These are phyloP conservation scores for Tetrahymena elliotti DNA, from an alignment of 73 alveolate species.

Conservation along the genomic window DNA sequence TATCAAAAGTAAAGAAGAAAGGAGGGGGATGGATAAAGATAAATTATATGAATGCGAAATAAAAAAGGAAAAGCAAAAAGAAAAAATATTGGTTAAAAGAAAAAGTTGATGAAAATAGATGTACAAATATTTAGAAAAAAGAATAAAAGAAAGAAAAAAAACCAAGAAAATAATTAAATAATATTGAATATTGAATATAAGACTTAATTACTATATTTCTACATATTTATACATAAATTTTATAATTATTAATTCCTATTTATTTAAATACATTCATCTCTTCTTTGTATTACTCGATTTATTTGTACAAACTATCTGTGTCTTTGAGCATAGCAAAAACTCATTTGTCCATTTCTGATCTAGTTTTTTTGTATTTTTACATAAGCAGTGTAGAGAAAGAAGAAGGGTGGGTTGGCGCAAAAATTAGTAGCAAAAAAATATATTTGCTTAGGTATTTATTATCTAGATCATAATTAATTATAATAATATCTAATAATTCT, in stretches of 20 bases:
- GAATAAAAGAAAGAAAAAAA: neutral
- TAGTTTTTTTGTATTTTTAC: neutral
- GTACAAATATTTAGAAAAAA: neutral
- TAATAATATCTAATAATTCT: no score
- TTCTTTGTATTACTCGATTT: neutral
- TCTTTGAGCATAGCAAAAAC: no score
- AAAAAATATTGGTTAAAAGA: neutral
- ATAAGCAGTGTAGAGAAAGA: neutral
- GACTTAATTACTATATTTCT: neutral
- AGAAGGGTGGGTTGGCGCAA: neutral
- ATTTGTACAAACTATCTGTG: no score
- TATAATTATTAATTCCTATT: neutral
- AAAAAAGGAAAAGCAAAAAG: neutral
- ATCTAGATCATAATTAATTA: neutral
- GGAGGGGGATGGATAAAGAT: slow-evolving; percentile 1
- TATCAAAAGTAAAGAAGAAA: neutral
- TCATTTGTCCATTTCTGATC: no score
- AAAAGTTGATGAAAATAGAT: neutral
- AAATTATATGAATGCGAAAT: neutral
- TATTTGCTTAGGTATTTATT: neutral
- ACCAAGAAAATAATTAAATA: neutral
- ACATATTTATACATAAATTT: neutral
- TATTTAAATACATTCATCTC: neutral
- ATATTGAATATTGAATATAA: neutral
- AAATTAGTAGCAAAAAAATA: neutral